Percentiles rank a stretch among this genome's conserved stretches.
phyloP scores from a whole-genome alignment of 352 stramenopile genomes.

The Achlya hypogyna region DNA sequence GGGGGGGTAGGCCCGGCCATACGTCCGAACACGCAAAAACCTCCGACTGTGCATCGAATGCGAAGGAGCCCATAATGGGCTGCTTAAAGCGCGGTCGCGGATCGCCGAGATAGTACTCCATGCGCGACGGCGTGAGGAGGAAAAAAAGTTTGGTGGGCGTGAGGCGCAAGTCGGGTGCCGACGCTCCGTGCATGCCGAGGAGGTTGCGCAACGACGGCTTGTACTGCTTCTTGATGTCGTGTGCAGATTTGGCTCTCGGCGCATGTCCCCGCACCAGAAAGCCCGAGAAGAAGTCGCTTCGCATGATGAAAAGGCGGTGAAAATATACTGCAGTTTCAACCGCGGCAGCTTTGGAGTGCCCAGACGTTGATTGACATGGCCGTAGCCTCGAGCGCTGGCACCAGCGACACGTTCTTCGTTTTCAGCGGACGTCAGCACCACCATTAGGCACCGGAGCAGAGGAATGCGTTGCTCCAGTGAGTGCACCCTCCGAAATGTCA shows the following conservation, averaged over 20 bases:
- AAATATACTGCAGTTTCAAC: too few relatives aligned
- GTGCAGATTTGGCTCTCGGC: background rate
- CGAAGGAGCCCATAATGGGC: slow-evolving; percentile 43
- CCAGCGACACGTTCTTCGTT: too few relatives aligned
- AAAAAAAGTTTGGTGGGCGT: slow-evolving; percentile 49
- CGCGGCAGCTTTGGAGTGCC: too few relatives aligned
- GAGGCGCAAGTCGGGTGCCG: background rate
- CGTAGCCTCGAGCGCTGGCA: too few relatives aligned
- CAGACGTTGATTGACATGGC: too few relatives aligned
- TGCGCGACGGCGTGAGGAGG: slow-evolving; percentile 61
- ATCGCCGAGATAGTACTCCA: slow-evolving; percentile 61
- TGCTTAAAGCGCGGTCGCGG: slow-evolving; percentile 50
- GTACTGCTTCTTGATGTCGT: background rate
- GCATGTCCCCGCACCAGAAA: background rate
- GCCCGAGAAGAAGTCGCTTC: background rate
- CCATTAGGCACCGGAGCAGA: too few relatives aligned
- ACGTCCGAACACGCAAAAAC: slow-evolving; percentile 56
- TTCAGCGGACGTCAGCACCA: too few relatives aligned
- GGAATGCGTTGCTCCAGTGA: too few relatives aligned
- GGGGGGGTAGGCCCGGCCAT: slow-evolving; percentile 36
- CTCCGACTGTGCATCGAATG: slow-evolving; percentile 36
- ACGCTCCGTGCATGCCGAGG: background rate
- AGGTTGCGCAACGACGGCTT: background rate
- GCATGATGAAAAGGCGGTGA: background rate
- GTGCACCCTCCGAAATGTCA: too few relatives aligned